Percentiles rank a stretch among this genome's conserved stretches.
Conservation (phyloP, 306 rosid genomes). For the Vigna hirtella region DNA sequence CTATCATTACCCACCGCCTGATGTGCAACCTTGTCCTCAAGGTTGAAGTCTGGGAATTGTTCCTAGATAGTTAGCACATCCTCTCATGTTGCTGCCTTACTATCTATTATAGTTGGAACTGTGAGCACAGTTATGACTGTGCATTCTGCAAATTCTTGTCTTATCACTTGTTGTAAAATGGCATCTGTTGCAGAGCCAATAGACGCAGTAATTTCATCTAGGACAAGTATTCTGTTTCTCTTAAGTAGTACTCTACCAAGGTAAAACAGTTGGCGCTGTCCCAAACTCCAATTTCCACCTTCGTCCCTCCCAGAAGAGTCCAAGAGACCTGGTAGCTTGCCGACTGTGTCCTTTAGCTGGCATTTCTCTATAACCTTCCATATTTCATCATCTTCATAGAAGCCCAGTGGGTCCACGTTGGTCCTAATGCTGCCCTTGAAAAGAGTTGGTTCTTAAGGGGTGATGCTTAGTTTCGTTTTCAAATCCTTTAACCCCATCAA, state of each 20-base stretch:
- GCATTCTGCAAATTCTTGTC: constrained; percentile 18
- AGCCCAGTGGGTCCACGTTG: constrained; percentile 18
- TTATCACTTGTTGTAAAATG: constrained; percentile 1
- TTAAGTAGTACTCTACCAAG: constrained; percentile 13
- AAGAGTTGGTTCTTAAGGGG: constrained; percentile 26
- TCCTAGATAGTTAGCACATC: too few species aligned
- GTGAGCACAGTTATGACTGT: constrained; percentile 14
- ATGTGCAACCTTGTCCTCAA: too few species aligned
- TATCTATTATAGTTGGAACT: constrained; percentile 20
- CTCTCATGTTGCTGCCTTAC: background rate
- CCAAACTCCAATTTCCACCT: constrained; percentile 23
- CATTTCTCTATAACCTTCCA: constrained; percentile 19
- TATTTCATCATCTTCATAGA: constrained; percentile 6
- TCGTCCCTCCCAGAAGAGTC: constrained; percentile 14
- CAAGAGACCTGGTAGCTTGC: background rate
- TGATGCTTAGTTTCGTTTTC: constrained; percentile 8
- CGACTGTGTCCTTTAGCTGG: constrained; percentile 11
- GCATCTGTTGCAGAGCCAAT: constrained; percentile 11
- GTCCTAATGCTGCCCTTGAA: constrained; percentile 23
- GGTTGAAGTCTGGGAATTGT: too few species aligned
- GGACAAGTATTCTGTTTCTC: constrained; percentile 14
- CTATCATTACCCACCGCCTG: too few species aligned
- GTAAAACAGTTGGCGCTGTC: constrained; percentile 4
- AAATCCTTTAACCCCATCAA: constrained; percentile 6
- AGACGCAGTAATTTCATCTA: constrained; percentile 7